These are phyloP conservation scores for Starmerella vitae DNA, from an alignment of 805 yeast species.

Conservation along the genomic window DNA sequence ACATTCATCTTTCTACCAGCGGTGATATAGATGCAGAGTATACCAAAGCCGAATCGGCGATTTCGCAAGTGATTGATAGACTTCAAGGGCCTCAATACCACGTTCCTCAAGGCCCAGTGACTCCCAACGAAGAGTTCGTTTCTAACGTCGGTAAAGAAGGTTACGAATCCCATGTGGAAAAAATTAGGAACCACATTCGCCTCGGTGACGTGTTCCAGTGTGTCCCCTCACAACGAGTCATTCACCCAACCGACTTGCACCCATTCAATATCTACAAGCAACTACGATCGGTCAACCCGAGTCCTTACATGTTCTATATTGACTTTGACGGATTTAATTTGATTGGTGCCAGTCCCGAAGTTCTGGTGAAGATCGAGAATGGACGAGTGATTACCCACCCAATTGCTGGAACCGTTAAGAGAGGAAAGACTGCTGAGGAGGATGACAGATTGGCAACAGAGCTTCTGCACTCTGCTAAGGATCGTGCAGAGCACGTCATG, in stretches of 20 bases:
- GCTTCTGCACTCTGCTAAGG: slow-evolving; percentile 66
- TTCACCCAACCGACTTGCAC: slow-evolving; percentile 87
- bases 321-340: slow-evolving; percentile 74
- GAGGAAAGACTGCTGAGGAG: slow-evolving; percentile 85
- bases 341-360: slow-evolving; percentile 95
- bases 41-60: slow-evolving; percentile 41
- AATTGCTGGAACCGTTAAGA: slow-evolving; percentile 87
- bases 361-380: slow-evolving; percentile 72
- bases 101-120: slow-evolving; percentile 67
- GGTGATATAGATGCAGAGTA: slow-evolving; percentile 38
- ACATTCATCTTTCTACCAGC: slow-evolving; percentile 34
- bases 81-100: slow-evolving; percentile 29
- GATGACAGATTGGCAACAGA: slow-evolving; percentile 72
- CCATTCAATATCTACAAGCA: slow-evolving; percentile 95
- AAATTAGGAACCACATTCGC: slow-evolving; percentile 64
- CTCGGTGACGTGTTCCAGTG: slow-evolving; percentile 95
- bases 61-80: slow-evolving; percentile 36
- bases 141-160: slow-evolving; percentile 93
- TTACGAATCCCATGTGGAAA: slow-evolving; percentile 67
- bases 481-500: slow-evolving; percentile 97
- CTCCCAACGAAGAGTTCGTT: slow-evolving; percentile 50
- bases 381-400: slow-evolving; percentile 86
- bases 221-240: slow-evolving; percentile 94
- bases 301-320: slow-evolving; percentile 90
- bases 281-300: slow-evolving; percentile 88